Conservation (phyloP, 257 asterid genomes). For the Vinca minor region DNA sequence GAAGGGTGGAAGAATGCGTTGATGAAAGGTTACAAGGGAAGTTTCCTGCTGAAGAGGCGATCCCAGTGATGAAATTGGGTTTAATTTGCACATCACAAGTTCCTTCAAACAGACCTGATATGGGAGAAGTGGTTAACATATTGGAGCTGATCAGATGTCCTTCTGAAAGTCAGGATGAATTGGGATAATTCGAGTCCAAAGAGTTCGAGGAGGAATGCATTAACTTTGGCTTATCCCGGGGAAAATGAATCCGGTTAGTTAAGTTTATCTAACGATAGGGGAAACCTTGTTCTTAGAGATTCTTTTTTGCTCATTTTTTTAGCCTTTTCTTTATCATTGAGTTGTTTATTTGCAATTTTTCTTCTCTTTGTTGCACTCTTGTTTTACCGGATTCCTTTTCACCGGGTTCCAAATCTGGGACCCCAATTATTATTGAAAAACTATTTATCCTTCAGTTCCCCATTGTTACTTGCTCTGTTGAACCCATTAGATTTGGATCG, state of each 20-base stretch:
- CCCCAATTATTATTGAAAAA: slow-evolving; percentile 1
- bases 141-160: slow-evolving; percentile 77
- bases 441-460: background rate
- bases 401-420: slow-evolving; percentile 24
- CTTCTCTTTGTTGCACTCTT: slow-evolving; percentile 22
- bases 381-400: slow-evolving; percentile 36
- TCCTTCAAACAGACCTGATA: slow-evolving; percentile 82
- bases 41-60: slow-evolving; percentile 70
- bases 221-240: slow-evolving; percentile 29
- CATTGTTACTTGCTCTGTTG: background rate
- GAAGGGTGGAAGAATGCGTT: slow-evolving; percentile 64
- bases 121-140: slow-evolving; percentile 78
- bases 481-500: background rate
- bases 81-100: slow-evolving; percentile 82
- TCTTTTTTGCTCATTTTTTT: slow-evolving; percentile 12
- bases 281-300: slow-evolving; percentile 17
- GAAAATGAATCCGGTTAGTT: slow-evolving; percentile 50
- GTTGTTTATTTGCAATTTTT: slow-evolving; percentile 22
- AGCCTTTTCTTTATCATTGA: slow-evolving; percentile 16
- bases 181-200: slow-evolving; percentile 26
- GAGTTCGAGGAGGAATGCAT: slow-evolving; percentile 5
- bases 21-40: slow-evolving; percentile 63
- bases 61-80: slow-evolving; percentile 78
- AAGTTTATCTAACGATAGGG: slow-evolving; percentile 25
- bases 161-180: slow-evolving; percentile 53